Evolutionary conservation across 2,329 filamentous ascomycete genomes (phyloP), one percentile per base, ranked within the genome.

Genomic region (Pleurostoma richardsiae): DNA sequence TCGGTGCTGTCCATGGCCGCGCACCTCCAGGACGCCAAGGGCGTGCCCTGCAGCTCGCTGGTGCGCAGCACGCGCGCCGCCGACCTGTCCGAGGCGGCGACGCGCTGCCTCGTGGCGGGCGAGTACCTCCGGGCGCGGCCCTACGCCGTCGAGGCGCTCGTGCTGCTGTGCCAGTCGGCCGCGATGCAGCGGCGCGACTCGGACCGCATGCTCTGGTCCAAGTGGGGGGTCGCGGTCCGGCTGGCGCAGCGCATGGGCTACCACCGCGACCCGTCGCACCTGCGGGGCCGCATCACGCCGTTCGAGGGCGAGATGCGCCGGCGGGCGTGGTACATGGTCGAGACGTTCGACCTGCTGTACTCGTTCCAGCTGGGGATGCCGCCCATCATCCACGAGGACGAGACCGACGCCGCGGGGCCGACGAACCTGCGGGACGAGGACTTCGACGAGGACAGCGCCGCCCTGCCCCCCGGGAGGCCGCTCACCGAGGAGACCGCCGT

Each of bases 281-380:
- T 76, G 4, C 40, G 42, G 29, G 46, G 40, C 46, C 44, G 4
- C 26, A 43, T 77, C 30, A 69, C 68, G 2, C 67, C 72, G 0
- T 78, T 77, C 46, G 71, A 76, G 42, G 70, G 65, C 26, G 75
- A 79, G 58, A 74, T 79, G 65, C 69, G 75, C 19, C 68, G 75
- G 4, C 64, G 75, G 26, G 63, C 64, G 3, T 79, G 76, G 72
- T 90, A 26, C 11, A 47, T 40, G 28, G 42, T 50, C 10, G 47
- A 52, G 36, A 40, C 42, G 26, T 40, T 52, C 29, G 50, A 52
- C 27, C 36, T 52, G 2, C 40, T 47, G 19, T 50, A 45, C 39
- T 46, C 47, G 30, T 52, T 50, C 30, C 42, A 50, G 7, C 42
- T 47, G 11, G 50, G 50, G 19, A 30, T 76, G 58, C 73, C 74